Conservation (phyloP, 2,329 filamentous ascomycete species). For the Nigrospora osmanthi region DNA sequence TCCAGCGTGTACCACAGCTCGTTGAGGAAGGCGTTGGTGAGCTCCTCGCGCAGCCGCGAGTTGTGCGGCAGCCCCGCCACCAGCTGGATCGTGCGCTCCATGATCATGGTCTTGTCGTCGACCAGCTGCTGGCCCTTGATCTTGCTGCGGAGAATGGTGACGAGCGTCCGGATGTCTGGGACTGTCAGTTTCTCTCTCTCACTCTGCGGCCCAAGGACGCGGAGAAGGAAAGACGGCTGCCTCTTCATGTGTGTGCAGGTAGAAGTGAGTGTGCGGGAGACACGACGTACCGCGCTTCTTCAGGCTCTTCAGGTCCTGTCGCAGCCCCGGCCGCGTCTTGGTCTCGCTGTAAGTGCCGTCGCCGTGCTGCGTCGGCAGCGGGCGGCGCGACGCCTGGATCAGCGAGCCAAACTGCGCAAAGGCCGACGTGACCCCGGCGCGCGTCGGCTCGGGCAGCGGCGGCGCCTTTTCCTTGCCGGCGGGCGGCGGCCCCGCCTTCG, state of each 20-base stretch:
- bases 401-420: conserved; percentile 26
- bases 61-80: conserved; percentile 56
- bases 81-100: conserved; percentile 66
- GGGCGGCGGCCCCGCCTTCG: background rate
- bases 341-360: conserved; percentile 50
- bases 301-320: conserved; percentile 50
- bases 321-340: conserved; percentile 41
- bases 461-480: conserved; percentile 11
- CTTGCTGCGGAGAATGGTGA: conserved; percentile 53
- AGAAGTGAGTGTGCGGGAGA: no score
- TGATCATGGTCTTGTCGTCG: conserved; percentile 72
- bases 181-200: conserved; percentile 6
- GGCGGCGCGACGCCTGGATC: conserved; percentile 44
- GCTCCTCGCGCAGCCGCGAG: conserved; percentile 51
- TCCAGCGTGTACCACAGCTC: conserved; percentile 65
- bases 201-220: no score
- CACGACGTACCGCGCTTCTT: conserved; percentile 34
- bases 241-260: no score
- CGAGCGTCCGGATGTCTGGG: conserved; percentile 55
- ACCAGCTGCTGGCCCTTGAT: conserved; percentile 53
- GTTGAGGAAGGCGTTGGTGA: conserved; percentile 62
- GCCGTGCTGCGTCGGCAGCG: conserved; percentile 54
- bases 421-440: conserved; percentile 22
- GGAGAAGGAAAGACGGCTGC: no score
- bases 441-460: conserved; percentile 15